Base-by-base conservation (phyloP, 2,329 filamentous ascomycete genomes). In the Sclerotinia minor region DNA sequence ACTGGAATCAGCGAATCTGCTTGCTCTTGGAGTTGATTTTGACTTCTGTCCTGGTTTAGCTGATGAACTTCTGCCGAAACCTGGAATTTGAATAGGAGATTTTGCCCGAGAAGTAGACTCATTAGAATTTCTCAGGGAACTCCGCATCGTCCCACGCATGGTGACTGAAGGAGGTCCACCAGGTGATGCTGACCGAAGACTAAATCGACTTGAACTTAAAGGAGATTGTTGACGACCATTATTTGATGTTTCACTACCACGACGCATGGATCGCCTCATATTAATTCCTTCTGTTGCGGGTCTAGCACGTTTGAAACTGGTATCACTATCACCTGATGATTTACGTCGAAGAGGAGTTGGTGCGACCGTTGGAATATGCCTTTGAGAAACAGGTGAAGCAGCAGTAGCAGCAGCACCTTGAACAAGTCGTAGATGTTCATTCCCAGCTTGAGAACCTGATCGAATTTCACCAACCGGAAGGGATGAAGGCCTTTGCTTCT, bases 261-360 rank as follows among this genome's bases (percentile, higher is more conserved):
- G 80, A 69, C 93, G 85, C 91, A 97, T 91, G 1, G 91, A 92
- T 64, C 83, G 84, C 68, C 89, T 88, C 82, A 96, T 92, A 1
- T 81, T 84, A 65, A 87, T 84, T 0, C 83, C 82, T 54, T 82
- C 78, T 7, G 78, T 76, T 64, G 80, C 76, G 49, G 83, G 79
- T 69, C 85, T 84, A 54, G 81, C 79, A 38, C 92, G 89, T 75
- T 86, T 90, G 80, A 97, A 97, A 76, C 92, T 96, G 79, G 91
- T 96, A 55, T 92, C 89, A 74, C 89, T 92, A 38, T 85, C 88
- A 72, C 88, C 87, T 0, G 89, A 91, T 24, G 80, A 82, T 13
- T 81, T 84, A 2, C 88, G 84, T 68, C 81, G 79, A 11, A 87
- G 78, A 6, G 74, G 72, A 17, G 81, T 71, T 15, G 68, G 66